A percentile compares a stretch with the other conserved stretches of the same genome.
These are phyloP conservation scores for Haematococcus lacustris DNA, from an alignment of 139 green algal genomes.

Conservation along the genomic window DNA sequence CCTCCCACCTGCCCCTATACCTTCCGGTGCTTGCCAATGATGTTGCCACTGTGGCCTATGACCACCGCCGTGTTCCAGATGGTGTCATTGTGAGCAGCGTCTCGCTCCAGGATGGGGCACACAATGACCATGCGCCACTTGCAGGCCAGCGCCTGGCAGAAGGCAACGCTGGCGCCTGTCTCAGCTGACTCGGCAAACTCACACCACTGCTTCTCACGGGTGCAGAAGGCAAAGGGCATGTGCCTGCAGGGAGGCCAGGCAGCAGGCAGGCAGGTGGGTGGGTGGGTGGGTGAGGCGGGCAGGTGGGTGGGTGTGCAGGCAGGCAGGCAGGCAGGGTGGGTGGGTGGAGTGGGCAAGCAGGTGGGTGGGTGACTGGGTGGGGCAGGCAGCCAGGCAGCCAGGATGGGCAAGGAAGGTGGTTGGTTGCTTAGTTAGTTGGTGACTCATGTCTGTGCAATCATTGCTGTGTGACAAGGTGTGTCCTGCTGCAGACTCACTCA, in stretches of 20 bases:
- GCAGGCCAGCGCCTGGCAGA: constrained; percentile 39
- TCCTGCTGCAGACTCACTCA: constrained; percentile 7
- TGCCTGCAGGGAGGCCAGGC: constrained; percentile 31
- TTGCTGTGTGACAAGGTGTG: background rate
- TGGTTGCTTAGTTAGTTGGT: background rate
- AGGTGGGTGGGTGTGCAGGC: background rate
- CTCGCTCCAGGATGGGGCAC: constrained; percentile 86
- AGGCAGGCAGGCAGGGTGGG: background rate
- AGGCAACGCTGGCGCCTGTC: constrained; percentile 23
- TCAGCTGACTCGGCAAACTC: constrained; percentile 89
- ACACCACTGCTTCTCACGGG: constrained; percentile 83
- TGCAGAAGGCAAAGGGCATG: constrained; percentile 98
- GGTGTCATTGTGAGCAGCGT: constrained; percentile 68
- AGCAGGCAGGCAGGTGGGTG: background rate
- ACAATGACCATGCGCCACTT: constrained; percentile 82
- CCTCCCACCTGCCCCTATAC: constrained; percentile 18
- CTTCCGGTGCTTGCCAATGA: constrained; percentile 88
- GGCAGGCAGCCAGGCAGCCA: background rate
- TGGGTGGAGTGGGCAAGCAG: background rate
- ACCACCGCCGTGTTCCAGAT: constrained; percentile 99
- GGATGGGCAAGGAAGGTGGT: background rate
- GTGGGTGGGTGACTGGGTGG: background rate
- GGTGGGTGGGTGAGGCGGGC: background rate
- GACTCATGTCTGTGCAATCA: background rate
- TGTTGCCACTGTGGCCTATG: constrained; percentile 78